phyloP scores from a whole-genome alignment of 2,329 filamentous ascomycete genomes.

The Phyllosticta citrichinensis region DNA sequence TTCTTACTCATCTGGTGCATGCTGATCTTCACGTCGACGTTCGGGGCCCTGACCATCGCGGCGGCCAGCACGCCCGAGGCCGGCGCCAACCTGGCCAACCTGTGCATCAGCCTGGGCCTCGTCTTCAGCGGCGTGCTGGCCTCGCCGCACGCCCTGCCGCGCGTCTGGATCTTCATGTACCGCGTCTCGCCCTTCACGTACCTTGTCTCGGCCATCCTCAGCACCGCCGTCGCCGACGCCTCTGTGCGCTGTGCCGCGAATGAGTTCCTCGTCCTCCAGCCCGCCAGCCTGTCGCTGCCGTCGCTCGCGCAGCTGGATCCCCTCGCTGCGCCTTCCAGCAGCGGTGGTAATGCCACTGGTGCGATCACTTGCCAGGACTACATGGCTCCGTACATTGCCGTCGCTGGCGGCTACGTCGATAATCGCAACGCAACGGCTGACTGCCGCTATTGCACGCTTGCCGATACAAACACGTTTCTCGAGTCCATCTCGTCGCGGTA shows the following conservation, averaged over 20 bases:
- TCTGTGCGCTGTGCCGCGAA: conserved; percentile 55
- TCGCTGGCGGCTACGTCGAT: conserved; percentile 24
- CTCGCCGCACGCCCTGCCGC: conserved; percentile 49
- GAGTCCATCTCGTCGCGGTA: conserved; percentile 26
- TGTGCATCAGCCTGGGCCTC: conserved; percentile 62
- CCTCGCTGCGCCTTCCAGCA: conserved; percentile 11
- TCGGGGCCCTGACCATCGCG: conserved; percentile 68
- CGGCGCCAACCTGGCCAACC: conserved; percentile 64
- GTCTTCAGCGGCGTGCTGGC: conserved; percentile 70
- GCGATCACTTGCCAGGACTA: conserved; percentile 51
- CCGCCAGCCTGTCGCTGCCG: conserved; percentile 28
- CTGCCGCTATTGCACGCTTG: conserved; percentile 29
- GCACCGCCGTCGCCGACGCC: conserved; percentile 59
- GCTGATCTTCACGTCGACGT: conserved; percentile 72
- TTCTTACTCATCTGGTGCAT: conserved; percentile 68
- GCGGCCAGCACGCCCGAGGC: conserved; percentile 65
- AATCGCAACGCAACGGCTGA: conserved; percentile 20
- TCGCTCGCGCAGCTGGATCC: conserved; percentile 19
- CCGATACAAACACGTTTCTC: conserved; percentile 27
- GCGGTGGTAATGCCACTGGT: no score
- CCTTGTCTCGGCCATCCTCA: conserved; percentile 61
- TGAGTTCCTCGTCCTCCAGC: conserved; percentile 59
- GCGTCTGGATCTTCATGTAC: conserved; percentile 82
- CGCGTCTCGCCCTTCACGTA: conserved; percentile 76
- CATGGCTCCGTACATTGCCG: conserved; percentile 40